These are phyloP conservation scores for Zoysia matrella DNA, from an alignment of 202 grass and related monocot genomes.

Conservation along the genomic window DNA sequence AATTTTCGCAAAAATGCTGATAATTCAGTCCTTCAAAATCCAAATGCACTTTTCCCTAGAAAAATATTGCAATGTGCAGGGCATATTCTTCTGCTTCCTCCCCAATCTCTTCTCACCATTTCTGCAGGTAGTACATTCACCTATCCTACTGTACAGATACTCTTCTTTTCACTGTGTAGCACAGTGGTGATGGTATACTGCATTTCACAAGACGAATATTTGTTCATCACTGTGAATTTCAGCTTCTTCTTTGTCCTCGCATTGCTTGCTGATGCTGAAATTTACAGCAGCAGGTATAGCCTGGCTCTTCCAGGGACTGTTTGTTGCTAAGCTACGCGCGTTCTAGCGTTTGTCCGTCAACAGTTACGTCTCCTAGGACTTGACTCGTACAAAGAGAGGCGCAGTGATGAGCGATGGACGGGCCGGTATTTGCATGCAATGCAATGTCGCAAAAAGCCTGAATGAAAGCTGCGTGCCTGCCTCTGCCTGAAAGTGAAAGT, in stretches of 20 bases:
- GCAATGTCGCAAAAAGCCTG: constrained; percentile 31
- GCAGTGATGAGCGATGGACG: constrained; percentile 10
- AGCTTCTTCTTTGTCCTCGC: constrained; percentile 11
- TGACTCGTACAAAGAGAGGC: too few relatives aligned
- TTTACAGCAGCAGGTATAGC: neutral
- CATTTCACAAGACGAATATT: neutral
- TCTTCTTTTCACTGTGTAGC: neutral
- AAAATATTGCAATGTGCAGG: neutral
- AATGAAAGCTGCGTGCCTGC: constrained; percentile 21
- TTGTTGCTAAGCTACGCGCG: neutral
- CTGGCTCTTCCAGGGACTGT: constrained; percentile 14
- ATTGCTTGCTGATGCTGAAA: too few relatives aligned
- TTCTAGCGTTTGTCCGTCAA: constrained; percentile 42
- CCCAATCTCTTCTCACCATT: neutral
- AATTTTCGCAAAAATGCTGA: neutral
- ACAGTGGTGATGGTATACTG: neutral
- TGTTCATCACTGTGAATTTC: constrained; percentile 27
- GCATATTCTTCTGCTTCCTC: neutral
- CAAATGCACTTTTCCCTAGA: neutral
- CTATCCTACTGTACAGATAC: neutral
- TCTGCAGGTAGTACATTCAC: neutral
- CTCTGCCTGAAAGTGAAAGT: neutral
- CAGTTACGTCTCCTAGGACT: constrained; percentile 3
- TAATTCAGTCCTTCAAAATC: neutral
- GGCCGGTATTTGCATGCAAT: neutral